These are phyloP conservation scores for Rhodotorula sp. DNA, from an alignment of 1,284 basidiomycete genomes.

Conservation along the genomic window DNA sequence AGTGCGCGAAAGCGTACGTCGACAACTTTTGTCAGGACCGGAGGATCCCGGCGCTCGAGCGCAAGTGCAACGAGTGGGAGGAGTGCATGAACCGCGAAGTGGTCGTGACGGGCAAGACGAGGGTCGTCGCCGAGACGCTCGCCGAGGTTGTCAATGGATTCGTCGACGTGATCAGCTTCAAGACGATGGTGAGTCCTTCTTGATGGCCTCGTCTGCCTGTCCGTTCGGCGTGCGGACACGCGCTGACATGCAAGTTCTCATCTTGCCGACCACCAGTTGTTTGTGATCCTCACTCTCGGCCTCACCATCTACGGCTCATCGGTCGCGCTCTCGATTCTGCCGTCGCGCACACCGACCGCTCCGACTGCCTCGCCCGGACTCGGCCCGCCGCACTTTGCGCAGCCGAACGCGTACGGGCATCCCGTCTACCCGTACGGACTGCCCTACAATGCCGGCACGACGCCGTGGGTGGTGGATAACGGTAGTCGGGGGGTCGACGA, in stretches of 20 bases:
- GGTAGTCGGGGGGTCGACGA: neutral
- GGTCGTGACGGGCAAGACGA: constrained; percentile 74
- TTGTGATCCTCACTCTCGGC: constrained; percentile 30
- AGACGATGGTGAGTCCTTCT: constrained; percentile 66
- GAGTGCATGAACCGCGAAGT: constrained; percentile 68
- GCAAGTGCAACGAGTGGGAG: constrained; percentile 83
- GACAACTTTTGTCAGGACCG: constrained; percentile 72
- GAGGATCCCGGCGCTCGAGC: constrained; percentile 77
- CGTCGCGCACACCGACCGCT: constrained; percentile 14
- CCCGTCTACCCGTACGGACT: constrained; percentile 17
- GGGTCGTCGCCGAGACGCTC: constrained; percentile 88
- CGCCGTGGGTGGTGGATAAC: constrained; percentile 25
- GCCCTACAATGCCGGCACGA: constrained; percentile 12
- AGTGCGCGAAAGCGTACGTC: constrained; percentile 74
- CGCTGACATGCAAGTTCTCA: neutral
- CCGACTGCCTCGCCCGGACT: neutral
- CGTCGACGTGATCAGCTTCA: constrained; percentile 95
- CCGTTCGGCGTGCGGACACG: too few species aligned
- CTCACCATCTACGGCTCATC: constrained; percentile 40
- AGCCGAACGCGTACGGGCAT: neutral
- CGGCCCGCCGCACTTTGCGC: constrained; percentile 4
- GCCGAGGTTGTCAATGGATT: constrained; percentile 95
- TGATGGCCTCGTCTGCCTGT: too few species aligned
- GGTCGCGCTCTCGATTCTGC: constrained; percentile 29
- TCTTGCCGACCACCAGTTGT: constrained; percentile 17